phyloP scores from a whole-genome alignment of 805 yeast genomes.

The Metschnikowia amazonensis region DNA sequence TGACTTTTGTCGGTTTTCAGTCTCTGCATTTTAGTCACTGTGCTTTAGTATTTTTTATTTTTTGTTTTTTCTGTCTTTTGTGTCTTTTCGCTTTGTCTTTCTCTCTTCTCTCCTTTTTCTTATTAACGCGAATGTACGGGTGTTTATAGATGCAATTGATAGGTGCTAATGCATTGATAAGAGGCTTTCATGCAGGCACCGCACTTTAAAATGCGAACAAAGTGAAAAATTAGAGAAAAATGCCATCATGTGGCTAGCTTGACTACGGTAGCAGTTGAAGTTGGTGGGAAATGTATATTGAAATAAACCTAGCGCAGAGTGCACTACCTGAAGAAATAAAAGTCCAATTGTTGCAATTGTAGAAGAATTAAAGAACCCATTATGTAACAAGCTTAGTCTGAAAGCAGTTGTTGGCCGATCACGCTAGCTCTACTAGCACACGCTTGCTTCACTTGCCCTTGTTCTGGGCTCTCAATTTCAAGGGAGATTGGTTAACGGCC shows the following conservation, averaged over 20 bases:
- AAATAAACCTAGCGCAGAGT: background rate
- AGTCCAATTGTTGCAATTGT: background rate
- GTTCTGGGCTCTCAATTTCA: constrained; percentile 23
- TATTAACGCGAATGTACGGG: too few species aligned
- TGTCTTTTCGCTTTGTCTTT: too few species aligned
- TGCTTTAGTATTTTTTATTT: too few species aligned
- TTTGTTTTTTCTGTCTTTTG: too few species aligned
- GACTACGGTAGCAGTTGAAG: too few species aligned
- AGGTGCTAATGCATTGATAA: too few species aligned
- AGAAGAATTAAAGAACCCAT: constrained; percentile 6
- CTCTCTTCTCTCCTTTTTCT: too few species aligned
- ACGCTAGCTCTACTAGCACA: background rate
- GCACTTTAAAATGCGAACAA: background rate
- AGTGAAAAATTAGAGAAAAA: background rate
- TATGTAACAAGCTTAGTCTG: background rate
- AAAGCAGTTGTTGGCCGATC: background rate
- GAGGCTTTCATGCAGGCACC: background rate
- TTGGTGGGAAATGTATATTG: background rate
- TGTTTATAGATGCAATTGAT: too few species aligned
- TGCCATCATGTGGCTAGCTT: too few species aligned
- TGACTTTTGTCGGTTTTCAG: too few species aligned
- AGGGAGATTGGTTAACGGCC: constrained; percentile 40
- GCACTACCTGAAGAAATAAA: background rate
- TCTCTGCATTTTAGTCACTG: too few species aligned
- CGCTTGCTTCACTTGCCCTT: constrained; percentile 5